These are phyloP conservation scores for Firmiana major DNA, from an alignment of 345 rosid genomes.

Conservation along the genomic window DNA sequence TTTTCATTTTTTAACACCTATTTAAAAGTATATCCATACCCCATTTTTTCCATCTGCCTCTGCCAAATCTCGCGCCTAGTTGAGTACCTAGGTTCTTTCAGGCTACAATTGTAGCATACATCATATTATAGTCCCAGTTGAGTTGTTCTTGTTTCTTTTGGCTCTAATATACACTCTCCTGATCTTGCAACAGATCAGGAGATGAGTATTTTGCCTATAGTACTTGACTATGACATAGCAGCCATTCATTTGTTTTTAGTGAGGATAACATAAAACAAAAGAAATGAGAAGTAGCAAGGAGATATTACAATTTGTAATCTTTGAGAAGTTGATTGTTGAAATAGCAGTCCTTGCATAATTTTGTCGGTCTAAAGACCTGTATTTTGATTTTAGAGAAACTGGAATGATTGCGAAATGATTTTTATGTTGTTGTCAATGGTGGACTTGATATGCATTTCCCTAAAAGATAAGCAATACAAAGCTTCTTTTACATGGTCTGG, in stretches of 20 bases:
- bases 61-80: too few relatives aligned
- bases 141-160: slow-evolving; percentile 1
- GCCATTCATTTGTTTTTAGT: background rate
- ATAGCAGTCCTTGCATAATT: background rate
- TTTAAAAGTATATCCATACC: too few relatives aligned
- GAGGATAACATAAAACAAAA: background rate
- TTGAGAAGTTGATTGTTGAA: background rate
- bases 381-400: background rate
- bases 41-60: too few relatives aligned
- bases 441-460: background rate
- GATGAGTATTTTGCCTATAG: background rate
- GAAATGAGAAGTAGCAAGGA: background rate
- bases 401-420: background rate
- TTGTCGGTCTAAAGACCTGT: background rate
- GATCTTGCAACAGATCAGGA: background rate
- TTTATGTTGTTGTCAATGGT: background rate
- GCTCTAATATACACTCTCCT: background rate
- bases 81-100: background rate
- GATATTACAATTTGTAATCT: background rate
- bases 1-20: too few relatives aligned
- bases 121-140: background rate
- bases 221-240: background rate
- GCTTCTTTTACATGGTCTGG: background rate
- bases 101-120: background rate
- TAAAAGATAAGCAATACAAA: slow-evolving; percentile 3